These are phyloP conservation scores for Alliaria petiolata DNA, from an alignment of 345 rosid genomes.

Conservation along the genomic window DNA sequence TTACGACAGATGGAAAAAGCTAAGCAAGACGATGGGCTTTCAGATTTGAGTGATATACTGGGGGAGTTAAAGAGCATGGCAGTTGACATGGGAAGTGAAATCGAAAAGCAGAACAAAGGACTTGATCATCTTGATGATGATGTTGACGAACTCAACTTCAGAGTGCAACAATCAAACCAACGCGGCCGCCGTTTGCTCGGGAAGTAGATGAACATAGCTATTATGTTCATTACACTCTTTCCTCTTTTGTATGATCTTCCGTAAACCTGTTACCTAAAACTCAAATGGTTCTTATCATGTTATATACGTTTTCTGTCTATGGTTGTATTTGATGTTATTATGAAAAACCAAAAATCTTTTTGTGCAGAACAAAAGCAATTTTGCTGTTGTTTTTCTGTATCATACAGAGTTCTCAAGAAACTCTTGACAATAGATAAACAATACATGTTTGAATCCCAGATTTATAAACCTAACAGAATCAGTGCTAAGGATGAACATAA, in stretches of 20 bases:
- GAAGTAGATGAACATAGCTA: slow-evolving; percentile 45
- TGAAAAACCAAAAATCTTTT: not conserved
- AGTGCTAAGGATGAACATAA: not conserved
- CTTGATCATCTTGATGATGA: slow-evolving; percentile 64
- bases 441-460: not conserved
- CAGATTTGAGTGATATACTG: slow-evolving; percentile 70
- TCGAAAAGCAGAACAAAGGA: slow-evolving; percentile 69
- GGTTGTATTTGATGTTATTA: slow-evolving; percentile 9
- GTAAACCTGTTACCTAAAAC: slow-evolving; percentile 1
- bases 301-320: not conserved
- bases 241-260: not conserved
- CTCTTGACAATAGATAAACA: not conserved
- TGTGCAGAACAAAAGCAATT: not conserved
- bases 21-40: slow-evolving; percentile 85
- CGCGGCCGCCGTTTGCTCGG: slow-evolving; percentile 71
- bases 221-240: not conserved
- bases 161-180: slow-evolving; percentile 58
- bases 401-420: not conserved
- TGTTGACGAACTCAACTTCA: slow-evolving; percentile 58
- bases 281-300: not conserved
- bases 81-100: slow-evolving; percentile 83
- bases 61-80: slow-evolving; percentile 93
- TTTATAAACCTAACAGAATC: not conserved
- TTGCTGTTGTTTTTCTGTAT: slow-evolving; percentile 7
- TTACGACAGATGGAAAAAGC: slow-evolving; percentile 61